Base-by-base conservation (phyloP, 2,329 filamentous ascomycete genomes). In the Trichophyton verrucosum region DNA sequence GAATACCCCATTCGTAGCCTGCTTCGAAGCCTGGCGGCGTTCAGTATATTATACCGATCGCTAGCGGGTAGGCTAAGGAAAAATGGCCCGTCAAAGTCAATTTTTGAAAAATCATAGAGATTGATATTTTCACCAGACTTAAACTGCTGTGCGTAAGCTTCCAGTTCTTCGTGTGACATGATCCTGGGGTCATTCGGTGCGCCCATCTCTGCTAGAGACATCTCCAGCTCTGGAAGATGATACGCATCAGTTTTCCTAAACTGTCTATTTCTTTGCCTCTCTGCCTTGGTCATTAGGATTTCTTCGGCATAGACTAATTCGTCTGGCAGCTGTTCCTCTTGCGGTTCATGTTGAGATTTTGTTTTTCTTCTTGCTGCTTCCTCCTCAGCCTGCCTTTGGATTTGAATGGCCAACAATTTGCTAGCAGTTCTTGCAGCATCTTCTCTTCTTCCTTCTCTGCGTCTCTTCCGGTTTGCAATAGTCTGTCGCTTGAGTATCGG, bases 41-140 rank as follows among this genome's bases (percentile, higher is more conserved):
- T 99, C 22, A 99, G 76, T 59, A 99, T 99, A 68, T 97, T 97
- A 77, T 99, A 99, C 57, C 92, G 84, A 76, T 99, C 94, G 1
- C 87, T 86, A 0, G 91, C 81, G 0, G 95, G 94, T 61, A 99
- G 75, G 71, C 90, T 96, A 71, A 88, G 84, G 76, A 99, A 99
- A 74, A 99, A 99, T 11, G 92, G 85, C 66, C 91, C 89, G 66
- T 97, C 88, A 68, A 97, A 99, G 71, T 99, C 94, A 67, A 99
- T 99, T 75, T 97, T 97, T 70, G 89, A 95, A 71, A 99, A 99
- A 74, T 97, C 92, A 74, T 97, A 97, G 3, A 91, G 75, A 65
- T 78, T 80, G 60, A 97, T 87, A 71, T 97, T 92, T 73, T 97
- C 91, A 60, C 94, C 94, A 63, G 84, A 85, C 68, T 96, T 84